A percentile compares a stretch with the other conserved stretches of the same genome.
Evolutionary conservation across 768 basidiomycete genomes (phyloP).

Genomic region (Mrakia hoshinonis): DNA sequence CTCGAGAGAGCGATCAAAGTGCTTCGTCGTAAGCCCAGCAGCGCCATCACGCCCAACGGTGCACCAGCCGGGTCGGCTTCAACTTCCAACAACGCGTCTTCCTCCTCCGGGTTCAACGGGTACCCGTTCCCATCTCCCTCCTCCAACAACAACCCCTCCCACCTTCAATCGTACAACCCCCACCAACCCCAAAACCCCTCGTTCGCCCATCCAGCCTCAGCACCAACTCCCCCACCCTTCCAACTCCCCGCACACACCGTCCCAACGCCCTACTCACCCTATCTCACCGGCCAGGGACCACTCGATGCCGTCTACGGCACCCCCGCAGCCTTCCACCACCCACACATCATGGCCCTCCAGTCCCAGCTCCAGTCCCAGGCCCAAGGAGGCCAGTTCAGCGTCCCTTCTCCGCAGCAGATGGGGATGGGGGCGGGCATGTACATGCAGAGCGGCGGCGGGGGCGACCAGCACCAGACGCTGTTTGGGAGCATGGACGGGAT

Average conservation of each 20-base stretch:
- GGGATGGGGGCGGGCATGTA: background rate
- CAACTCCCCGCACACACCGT: background rate
- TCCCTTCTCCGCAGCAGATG: background rate
- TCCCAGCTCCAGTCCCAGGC: background rate
- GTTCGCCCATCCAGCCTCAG: background rate
- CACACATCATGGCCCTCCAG: background rate
- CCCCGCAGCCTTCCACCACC: background rate
- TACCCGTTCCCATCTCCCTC: background rate
- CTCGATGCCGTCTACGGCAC: background rate
- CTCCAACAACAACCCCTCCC: background rate
- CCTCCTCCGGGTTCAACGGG: background rate
- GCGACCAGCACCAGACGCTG: background rate
- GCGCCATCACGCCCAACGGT: background rate
- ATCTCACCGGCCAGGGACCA: background rate
- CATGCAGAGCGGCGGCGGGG: background rate
- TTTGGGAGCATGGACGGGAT: background rate
- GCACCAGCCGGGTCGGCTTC: background rate
- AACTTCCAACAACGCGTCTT: background rate
- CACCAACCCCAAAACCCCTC: constrained; percentile 8
- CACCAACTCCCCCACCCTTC: too few species aligned
- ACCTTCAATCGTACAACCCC: background rate
- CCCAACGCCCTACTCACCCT: background rate
- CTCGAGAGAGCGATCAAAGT: constrained; percentile 28
- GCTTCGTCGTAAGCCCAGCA: background rate
- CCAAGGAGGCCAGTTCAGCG: background rate